Percentiles rank a stretch among this genome's conserved stretches.
Conservation (phyloP, 495 filamentous ascomycete species). For the Neurospora sp. region DNA sequence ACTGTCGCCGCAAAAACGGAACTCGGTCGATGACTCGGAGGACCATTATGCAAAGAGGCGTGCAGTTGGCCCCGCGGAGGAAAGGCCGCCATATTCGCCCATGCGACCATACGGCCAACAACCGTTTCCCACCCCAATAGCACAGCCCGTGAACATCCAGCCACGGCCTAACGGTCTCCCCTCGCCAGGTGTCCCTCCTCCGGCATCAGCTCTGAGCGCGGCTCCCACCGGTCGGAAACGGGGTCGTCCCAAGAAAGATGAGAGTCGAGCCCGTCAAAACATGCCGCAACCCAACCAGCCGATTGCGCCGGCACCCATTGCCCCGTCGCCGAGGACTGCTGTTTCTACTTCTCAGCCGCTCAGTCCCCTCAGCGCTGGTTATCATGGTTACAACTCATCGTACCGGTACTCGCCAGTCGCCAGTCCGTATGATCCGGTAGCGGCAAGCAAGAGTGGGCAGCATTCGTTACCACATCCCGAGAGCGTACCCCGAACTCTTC, state of each 20-base stretch:
- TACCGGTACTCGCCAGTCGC: neutral
- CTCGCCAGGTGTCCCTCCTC: conserved; percentile 12
- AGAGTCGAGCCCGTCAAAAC: conserved; percentile 7
- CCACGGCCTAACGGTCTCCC: conserved; percentile 31
- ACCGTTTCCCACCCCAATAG: conserved; percentile 14
- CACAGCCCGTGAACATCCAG: conserved; percentile 17
- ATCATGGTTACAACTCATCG: neutral
- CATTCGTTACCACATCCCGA: neutral
- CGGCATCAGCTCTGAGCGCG: conserved; percentile 14
- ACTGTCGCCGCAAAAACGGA: conserved; percentile 31
- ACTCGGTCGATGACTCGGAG: conserved; percentile 32
- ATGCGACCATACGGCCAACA: conserved; percentile 14
- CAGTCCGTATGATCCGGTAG: neutral
- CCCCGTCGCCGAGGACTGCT: conserved; percentile 9
- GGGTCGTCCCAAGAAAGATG: conserved; percentile 21
- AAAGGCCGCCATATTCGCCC: conserved; percentile 7
- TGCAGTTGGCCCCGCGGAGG: conserved; percentile 21
- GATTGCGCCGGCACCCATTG: conserved; percentile 27
- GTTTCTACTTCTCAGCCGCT: neutral
- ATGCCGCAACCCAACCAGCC: conserved; percentile 25
- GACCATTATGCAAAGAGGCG: conserved; percentile 33
- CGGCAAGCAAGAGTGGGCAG: neutral
- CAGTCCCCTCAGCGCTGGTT: neutral
- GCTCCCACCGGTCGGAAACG: conserved; percentile 16
- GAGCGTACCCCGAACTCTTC: neutral